phyloP scores from a whole-genome alignment of 192 early-diverging fungal species.

The Umbelopsis sp. region DNA sequence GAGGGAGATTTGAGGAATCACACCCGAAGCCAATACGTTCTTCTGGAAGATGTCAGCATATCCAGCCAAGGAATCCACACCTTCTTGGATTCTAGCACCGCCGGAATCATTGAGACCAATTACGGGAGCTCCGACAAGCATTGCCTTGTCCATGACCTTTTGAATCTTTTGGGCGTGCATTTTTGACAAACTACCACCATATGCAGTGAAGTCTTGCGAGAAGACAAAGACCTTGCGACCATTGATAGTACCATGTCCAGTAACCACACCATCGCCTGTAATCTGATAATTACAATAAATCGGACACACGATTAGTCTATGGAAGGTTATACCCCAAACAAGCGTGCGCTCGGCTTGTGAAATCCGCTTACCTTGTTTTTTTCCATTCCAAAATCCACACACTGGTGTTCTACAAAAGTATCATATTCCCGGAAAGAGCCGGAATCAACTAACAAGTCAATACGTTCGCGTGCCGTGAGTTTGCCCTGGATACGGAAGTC shows the following conservation, averaged over 20 bases:
- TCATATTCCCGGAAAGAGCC: slow-evolving; percentile 91
- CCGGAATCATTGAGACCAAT: slow-evolving; percentile 97
- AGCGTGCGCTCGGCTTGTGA: neutral
- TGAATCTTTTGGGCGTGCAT: slow-evolving; percentile 91
- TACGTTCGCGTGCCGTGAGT: slow-evolving; percentile 90
- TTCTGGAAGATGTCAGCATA: slow-evolving; percentile 97
- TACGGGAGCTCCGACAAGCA: slow-evolving; percentile 91
- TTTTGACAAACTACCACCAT: slow-evolving; percentile 86
- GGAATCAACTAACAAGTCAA: slow-evolving; percentile 81
- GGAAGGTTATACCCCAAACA: neutral
- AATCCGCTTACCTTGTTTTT: slow-evolving; percentile 49
- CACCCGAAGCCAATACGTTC: slow-evolving; percentile 92
- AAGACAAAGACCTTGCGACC: slow-evolving; percentile 89
- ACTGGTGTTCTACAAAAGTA: slow-evolving; percentile 93
- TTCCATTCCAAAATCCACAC: slow-evolving; percentile 89
- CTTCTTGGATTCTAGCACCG: slow-evolving; percentile 97
- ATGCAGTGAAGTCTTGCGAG: slow-evolving; percentile 93
- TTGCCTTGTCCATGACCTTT: slow-evolving; percentile 93
- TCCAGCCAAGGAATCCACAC: slow-evolving; percentile 93
- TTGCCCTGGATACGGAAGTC: slow-evolving; percentile 64
- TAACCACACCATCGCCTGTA: slow-evolving; percentile 94
- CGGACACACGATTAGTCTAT: neutral
- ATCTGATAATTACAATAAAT: slow-evolving; percentile 49
- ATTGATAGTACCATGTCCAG: slow-evolving; percentile 93
- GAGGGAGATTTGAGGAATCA: slow-evolving; percentile 93